Evolutionary conservation across 1,284 basidiomycete species (phyloP).

Genomic region (Cryptococcus amylolentus): DNA sequence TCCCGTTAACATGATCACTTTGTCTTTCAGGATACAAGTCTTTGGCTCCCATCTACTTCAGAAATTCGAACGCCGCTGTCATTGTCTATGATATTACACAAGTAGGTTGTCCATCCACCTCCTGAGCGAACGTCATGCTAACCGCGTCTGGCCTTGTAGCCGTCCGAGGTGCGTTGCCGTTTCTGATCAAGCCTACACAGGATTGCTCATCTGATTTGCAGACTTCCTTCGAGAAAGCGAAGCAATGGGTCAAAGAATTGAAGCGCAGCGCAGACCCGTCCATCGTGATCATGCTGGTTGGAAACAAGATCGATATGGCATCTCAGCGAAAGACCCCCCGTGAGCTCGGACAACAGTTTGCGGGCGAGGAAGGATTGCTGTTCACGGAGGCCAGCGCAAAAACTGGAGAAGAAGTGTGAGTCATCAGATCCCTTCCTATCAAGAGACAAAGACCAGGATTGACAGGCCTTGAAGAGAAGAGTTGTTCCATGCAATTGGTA

Average conservation of each 20-base stretch:
- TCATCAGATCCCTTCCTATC: too few relatives aligned
- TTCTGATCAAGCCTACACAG: background rate
- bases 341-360: slow-evolving; percentile 87
- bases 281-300: slow-evolving; percentile 91
- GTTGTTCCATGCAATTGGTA: slow-evolving; percentile 74
- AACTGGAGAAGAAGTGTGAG: slow-evolving; percentile 74
- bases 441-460: too few relatives aligned
- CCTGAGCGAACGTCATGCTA: slow-evolving; percentile 7
- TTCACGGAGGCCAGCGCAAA: slow-evolving; percentile 97
- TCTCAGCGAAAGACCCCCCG: slow-evolving; percentile 67
- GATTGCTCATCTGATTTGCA: slow-evolving; percentile 13
- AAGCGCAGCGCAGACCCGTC: slow-evolving; percentile 96
- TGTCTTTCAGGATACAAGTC: slow-evolving; percentile 43
- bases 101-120: slow-evolving; percentile 21
- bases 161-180: slow-evolving; percentile 27
- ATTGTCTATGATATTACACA: slow-evolving; percentile 98
- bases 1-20: background rate
- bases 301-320: slow-evolving; percentile 88
- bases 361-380: slow-evolving; percentile 89
- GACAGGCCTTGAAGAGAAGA: slow-evolving; percentile 51
- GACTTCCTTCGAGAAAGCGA: slow-evolving; percentile 85
- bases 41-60: slow-evolving; percentile 90
- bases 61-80: slow-evolving; percentile 96
- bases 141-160: slow-evolving; percentile 19
- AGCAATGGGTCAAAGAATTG: slow-evolving; percentile 92